phyloP scores from a whole-genome alignment of 305 asterid genomes.

The Fraxinus latifolia region DNA sequence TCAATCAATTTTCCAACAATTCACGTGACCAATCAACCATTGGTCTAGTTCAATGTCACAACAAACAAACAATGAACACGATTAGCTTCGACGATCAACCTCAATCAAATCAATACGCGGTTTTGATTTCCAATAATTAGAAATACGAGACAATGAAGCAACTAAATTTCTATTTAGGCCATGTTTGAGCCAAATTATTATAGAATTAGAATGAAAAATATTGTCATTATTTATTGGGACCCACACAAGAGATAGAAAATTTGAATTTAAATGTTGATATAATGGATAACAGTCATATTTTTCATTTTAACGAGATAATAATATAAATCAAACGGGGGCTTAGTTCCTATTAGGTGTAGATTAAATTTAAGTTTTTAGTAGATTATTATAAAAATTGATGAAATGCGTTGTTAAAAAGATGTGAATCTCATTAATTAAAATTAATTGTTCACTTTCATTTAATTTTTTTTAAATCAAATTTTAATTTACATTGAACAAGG shows the following conservation, averaged over 20 bases:
- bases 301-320: too few relatives aligned
- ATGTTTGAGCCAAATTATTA: background rate
- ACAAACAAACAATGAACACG: background rate
- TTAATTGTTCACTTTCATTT: background rate
- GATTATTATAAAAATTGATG: background rate
- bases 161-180: too few relatives aligned
- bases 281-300: too few relatives aligned
- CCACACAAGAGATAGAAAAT: too few relatives aligned
- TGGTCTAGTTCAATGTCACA: slow-evolving; percentile 1
- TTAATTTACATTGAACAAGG: background rate
- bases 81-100: background rate
- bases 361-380: background rate
- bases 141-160: background rate
- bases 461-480: background rate
- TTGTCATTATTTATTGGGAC: too few relatives aligned
- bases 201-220: too few relatives aligned
- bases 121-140: background rate
- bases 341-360: background rate
- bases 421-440: background rate
- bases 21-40: slow-evolving; percentile 26
- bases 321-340: too few relatives aligned
- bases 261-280: too few relatives aligned
- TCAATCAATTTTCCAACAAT: slow-evolving; percentile 22
- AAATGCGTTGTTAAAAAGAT: background rate
- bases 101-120: slow-evolving; percentile 4